Base-by-base conservation (phyloP, 1,284 basidiomycete species). In the Moesziomyces parantarcticus region DNA sequence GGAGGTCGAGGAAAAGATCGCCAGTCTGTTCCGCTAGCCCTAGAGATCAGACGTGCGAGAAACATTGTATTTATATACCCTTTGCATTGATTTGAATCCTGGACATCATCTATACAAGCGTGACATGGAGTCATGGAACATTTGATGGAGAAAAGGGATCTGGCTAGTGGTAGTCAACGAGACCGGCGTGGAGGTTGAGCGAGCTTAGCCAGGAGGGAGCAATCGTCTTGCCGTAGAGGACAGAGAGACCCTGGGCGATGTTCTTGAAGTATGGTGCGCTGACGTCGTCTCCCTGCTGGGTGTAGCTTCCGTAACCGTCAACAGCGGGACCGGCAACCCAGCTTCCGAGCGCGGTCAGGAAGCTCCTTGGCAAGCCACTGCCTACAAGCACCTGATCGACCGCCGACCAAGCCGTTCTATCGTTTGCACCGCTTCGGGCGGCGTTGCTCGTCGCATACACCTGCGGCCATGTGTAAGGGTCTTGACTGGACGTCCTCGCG, bases 251-350 rank as follows among this genome's bases (percentile, higher is more conserved):
- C 32, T 64, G 42, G 1, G 50, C 56, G 46, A 83, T 79, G 46
- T 70, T 65, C 8, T 48, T 48, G 16, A 83, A 70, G 70, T 83
- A 83, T 20, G 68, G 53, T 23, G 46, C 41, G 49, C 70, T 75
- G 55, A 82, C 58, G 41, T 83, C 77, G 64, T 83, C 81, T 14
- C 77, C 81, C 2, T 51, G 39, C 9, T 65, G 63, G 4, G 39
- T 57, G 64, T 80, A 83, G 21, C 75, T 65, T 1, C 75, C 76
- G 32, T 52, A 58, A 4, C 78, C 76, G 21, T 70, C 66, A 3
- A 72, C 66, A 5, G 79, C 68, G 1, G 80, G 76, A n/a, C 81
- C 81, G 1, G 79, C 81, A 3, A 83, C 81, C 81, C 81, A 83
- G 25, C 75, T 74, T 5, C 81, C 81, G 10, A 81, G 54, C 1